Evolutionary conservation across 1,284 basidiomycete species (phyloP).

Genomic region (Exobasidium cylindrosporum): DNA sequence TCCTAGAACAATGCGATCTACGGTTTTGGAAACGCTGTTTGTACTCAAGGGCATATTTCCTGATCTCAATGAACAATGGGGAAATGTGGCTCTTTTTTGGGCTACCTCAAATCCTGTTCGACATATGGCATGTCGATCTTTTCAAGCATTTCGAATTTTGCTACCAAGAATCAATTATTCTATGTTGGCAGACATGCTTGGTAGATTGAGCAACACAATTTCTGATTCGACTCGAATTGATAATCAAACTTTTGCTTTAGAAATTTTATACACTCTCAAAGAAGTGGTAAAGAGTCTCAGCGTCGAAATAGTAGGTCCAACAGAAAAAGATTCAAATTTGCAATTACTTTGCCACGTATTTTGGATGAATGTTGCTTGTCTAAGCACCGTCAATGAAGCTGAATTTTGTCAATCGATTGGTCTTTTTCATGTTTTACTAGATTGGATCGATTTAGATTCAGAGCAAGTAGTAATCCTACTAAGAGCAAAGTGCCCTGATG

Average conservation of each 20-base stretch:
- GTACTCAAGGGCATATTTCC: conserved; percentile 64
- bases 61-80: conserved; percentile 71
- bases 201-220: conserved; percentile 79
- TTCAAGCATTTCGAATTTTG: conserved; percentile 86
- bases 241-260: conserved; percentile 77
- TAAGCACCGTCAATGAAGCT: conserved; percentile 76
- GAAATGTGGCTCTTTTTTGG: conserved; percentile 76
- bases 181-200: conserved; percentile 76
- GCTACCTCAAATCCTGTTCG: conserved; percentile 82
- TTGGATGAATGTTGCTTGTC: conserved; percentile 79
- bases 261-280: conserved; percentile 75
- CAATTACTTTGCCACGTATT: conserved; percentile 74
- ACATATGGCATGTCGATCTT: conserved; percentile 79
- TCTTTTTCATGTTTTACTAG: conserved; percentile 70
- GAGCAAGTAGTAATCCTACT: conserved; percentile 65
- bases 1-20: conserved; percentile 64
- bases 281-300: conserved; percentile 61
- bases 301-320: background rate
- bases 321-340: conserved; percentile 57
- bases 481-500: conserved; percentile 67
- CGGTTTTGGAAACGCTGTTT: conserved; percentile 68
- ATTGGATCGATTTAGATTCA: conserved; percentile 72
- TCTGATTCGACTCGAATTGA: conserved; percentile 66
- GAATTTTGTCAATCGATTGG: conserved; percentile 73
- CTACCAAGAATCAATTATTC: conserved; percentile 69